phyloP scores from a whole-genome alignment of 176 grass and related monocot genomes.

The Ananas comosus region DNA sequence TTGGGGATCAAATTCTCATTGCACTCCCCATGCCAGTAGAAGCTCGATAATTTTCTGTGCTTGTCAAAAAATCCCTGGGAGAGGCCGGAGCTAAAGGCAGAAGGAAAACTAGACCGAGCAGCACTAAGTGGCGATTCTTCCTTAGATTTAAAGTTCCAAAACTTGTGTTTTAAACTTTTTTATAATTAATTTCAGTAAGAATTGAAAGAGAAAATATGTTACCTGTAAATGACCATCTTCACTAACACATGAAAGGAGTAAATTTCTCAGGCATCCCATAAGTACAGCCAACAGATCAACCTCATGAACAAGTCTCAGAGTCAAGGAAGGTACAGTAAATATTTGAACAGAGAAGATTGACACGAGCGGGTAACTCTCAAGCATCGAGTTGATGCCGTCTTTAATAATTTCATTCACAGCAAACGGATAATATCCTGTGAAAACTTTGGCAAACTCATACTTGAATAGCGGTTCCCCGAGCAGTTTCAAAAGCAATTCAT shows the following conservation, averaged over 20 bases:
- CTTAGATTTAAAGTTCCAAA: neutral
- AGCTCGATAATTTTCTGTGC: too few species aligned
- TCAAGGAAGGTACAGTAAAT: constrained; percentile 81
- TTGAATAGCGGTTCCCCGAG: constrained; percentile 87
- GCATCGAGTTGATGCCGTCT: constrained; percentile 29
- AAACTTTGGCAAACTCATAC: constrained; percentile 78
- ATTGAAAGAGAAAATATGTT: constrained; percentile 7
- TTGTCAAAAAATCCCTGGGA: too few species aligned
- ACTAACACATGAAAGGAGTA: constrained; percentile 60
- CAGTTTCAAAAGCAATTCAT: constrained; percentile 83
- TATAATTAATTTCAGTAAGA: neutral
- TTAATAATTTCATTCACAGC: constrained; percentile 56
- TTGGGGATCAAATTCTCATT: too few species aligned
- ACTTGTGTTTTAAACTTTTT: neutral
- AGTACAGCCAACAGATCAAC: constrained; percentile 69
- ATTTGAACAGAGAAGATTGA: constrained; percentile 85
- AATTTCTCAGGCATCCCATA: constrained; percentile 60
- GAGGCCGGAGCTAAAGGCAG: too few species aligned
- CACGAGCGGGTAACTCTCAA: constrained; percentile 58
- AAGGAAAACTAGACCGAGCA: too few species aligned
- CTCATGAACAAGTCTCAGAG: constrained; percentile 63
- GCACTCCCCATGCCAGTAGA: too few species aligned
- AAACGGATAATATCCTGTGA: constrained; percentile 62
- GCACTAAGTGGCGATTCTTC: neutral
- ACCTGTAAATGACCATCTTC: constrained; percentile 76